These are phyloP conservation scores for Calonectria pseudoturangicola DNA, from an alignment of 2,329 filamentous ascomycete genomes.

Conservation along the genomic window DNA sequence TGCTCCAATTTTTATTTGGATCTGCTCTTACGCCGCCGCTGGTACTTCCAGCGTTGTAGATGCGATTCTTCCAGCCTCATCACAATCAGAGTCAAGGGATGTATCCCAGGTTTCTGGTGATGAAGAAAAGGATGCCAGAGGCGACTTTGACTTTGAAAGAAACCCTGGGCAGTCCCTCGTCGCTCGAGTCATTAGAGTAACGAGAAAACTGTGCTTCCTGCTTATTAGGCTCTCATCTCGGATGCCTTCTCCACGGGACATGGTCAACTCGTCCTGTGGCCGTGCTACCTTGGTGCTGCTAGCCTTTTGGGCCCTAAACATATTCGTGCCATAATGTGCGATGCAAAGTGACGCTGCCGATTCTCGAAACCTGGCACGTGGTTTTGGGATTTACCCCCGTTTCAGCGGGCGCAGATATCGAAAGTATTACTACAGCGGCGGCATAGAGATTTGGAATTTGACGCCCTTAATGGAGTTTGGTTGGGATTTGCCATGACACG, in stretches of 20 bases:
- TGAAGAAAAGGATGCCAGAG: background rate
- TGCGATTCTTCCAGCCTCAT: constrained; percentile 2
- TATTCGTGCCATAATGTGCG: constrained; percentile 23
- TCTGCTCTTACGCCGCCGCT: constrained; percentile 30
- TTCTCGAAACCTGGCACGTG: background rate
- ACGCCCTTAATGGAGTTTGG: background rate
- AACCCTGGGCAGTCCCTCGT: background rate
- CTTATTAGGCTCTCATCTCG: background rate
- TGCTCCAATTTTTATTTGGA: constrained; percentile 47
- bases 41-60: constrained; percentile 7
- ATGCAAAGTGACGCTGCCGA: background rate
- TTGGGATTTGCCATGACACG: constrained; percentile 14
- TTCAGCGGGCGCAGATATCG: background rate
- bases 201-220: background rate
- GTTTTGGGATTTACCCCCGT: background rate
- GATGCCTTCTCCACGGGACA: constrained; percentile 2
- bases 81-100: background rate
- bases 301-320: constrained; percentile 36
- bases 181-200: background rate
- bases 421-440: background rate
- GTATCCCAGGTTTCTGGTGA: background rate
- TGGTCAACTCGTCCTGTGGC: constrained; percentile 9
- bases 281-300: constrained; percentile 24
- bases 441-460: background rate
- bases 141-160: background rate